Evolutionary conservation across 2,329 filamentous ascomycete species (phyloP).

Genomic region (Botrytis fragariae): DNA sequence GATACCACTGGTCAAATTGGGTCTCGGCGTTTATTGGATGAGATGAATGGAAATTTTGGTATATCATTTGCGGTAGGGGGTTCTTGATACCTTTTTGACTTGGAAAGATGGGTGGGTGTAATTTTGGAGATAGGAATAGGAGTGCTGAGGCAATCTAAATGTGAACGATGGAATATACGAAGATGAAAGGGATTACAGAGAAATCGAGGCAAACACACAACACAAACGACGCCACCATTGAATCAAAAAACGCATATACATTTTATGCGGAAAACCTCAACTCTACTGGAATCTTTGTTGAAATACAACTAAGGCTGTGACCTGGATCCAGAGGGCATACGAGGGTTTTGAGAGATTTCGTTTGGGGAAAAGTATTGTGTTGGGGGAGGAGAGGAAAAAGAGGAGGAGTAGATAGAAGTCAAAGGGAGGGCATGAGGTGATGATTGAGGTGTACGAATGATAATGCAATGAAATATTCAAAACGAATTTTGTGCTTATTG

Average conservation of each 20-base stretch:
- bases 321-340: constrained; percentile 7
- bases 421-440: too few relatives aligned
- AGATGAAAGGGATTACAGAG: background rate
- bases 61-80: background rate
- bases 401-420: background rate
- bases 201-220: background rate
- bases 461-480: background rate
- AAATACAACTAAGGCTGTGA: constrained; percentile 2
- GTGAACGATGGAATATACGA: background rate
- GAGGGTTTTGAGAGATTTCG: background rate
- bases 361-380: background rate
- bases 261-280: constrained; percentile 1
- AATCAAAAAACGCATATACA: constrained; percentile 2
- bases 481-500: background rate
- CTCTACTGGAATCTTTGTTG: constrained; percentile 6
- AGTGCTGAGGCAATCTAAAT: background rate
- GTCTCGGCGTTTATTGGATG: constrained; percentile 6
- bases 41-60: background rate
- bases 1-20: background rate
- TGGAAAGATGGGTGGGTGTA: background rate
- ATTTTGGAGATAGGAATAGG: background rate
- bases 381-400: background rate
- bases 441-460: background rate
- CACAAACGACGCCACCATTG: background rate
- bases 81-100: constrained; percentile 5